phyloP scores from a whole-genome alignment of 768 basidiomycete species.

The Lentinula aciculospora region DNA sequence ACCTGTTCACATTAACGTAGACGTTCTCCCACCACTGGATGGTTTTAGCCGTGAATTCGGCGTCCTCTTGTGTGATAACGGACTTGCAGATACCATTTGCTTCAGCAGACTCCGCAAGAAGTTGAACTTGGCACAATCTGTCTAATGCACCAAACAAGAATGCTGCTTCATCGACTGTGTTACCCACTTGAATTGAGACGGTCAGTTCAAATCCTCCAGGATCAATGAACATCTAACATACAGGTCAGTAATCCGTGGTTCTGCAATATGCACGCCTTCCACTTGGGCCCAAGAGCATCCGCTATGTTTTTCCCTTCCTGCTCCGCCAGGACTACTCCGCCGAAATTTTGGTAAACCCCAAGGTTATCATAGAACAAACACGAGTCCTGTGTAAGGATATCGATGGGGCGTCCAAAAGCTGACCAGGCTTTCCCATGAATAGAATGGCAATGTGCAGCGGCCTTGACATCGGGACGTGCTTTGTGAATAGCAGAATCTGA shows the following conservation, averaged over 20 bases:
- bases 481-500: constrained; percentile 37
- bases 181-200: constrained; percentile 20
- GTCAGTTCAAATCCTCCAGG: neutral
- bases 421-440: constrained; percentile 45
- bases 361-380: constrained; percentile 38
- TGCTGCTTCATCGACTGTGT: constrained; percentile 38
- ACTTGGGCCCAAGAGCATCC: constrained; percentile 29
- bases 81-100: constrained; percentile 16
- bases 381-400: constrained; percentile 38
- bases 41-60: constrained; percentile 17
- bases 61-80: constrained; percentile 18
- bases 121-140: constrained; percentile 39
- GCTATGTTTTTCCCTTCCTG: constrained; percentile 43
- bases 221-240: neutral
- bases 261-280: constrained; percentile 35
- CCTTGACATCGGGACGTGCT: constrained; percentile 41
- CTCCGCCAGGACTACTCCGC: constrained; percentile 40
- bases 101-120: constrained; percentile 37
- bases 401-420: constrained; percentile 34
- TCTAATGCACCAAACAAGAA: constrained; percentile 37
- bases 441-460: constrained; percentile 44
- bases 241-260: constrained; percentile 33
- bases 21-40: constrained; percentile 12
- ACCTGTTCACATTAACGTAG: constrained; percentile 6
- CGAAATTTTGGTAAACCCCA: constrained; percentile 38